phyloP scores from a whole-genome alignment of 495 filamentous ascomycete species.

The Trichoderma erinaceum region DNA sequence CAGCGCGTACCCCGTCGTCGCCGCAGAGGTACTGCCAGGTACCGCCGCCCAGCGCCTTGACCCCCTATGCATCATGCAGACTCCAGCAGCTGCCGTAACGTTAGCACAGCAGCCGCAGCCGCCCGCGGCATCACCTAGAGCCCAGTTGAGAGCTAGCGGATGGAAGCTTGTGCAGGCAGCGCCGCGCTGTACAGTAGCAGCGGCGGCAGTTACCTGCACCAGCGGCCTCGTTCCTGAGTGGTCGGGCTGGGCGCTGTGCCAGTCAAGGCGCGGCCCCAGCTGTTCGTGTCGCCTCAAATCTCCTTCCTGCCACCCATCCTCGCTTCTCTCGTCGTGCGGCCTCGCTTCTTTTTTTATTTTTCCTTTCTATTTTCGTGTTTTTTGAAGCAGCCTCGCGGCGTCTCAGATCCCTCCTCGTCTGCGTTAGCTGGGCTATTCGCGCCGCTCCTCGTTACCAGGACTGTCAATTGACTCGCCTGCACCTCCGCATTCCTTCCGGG shows the following conservation, averaged over 20 bases:
- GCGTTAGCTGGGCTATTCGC: background rate
- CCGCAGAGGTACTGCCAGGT: background rate
- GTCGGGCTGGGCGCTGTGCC: background rate
- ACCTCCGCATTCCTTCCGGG: background rate
- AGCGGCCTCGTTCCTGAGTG: conserved; percentile 3
- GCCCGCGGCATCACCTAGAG: background rate
- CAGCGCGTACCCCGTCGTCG: background rate
- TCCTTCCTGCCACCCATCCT: conserved; percentile 9
- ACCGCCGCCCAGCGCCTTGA: background rate
- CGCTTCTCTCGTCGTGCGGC: conserved; percentile 9
- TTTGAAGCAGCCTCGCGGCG: background rate
- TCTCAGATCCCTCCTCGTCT: background rate
- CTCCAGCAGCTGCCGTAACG: background rate
- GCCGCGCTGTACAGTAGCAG: background rate
- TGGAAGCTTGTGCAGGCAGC: background rate
- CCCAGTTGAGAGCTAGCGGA: too few species aligned
- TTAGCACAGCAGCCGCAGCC: background rate
- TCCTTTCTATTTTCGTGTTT: background rate
- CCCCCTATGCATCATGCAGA: background rate
- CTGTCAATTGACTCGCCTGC: background rate
- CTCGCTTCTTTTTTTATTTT: conserved; percentile 5
- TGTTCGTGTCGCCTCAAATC: conserved; percentile 14
- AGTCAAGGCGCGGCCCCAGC: background rate
- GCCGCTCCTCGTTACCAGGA: background rate
- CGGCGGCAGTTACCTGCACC: background rate